Evolutionary conservation across 371 early-diverging fungal genomes (phyloP).

Genomic region (Umbelopsis sp.): DNA sequence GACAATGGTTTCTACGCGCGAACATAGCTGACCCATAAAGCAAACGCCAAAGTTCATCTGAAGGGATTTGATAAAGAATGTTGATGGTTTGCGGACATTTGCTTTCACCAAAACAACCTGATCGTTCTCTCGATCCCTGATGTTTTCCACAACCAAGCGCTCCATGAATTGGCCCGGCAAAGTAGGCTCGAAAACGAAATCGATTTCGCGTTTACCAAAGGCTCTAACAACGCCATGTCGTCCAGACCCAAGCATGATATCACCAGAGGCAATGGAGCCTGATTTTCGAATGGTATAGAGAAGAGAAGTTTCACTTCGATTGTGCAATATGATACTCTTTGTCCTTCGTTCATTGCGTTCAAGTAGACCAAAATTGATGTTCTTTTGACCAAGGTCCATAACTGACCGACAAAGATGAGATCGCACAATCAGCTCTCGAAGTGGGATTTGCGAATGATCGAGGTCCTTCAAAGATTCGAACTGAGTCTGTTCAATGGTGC

Average conservation of each 20-base stretch:
- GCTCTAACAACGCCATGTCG: conserved; percentile 90
- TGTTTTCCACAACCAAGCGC: conserved; percentile 86
- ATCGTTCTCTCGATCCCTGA: conserved; percentile 84
- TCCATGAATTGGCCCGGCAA: conserved; percentile 89
- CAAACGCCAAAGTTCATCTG: conserved; percentile 82
- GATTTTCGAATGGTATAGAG: conserved; percentile 94
- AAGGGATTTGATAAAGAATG: conserved; percentile 81
- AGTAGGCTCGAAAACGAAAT: conserved; percentile 91
- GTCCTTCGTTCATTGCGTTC: conserved; percentile 87
- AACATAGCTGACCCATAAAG: conserved; percentile 53
- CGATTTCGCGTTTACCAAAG: conserved; percentile 90
- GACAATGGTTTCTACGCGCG: conserved; percentile 55
- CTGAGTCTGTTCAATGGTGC: conserved; percentile 68
- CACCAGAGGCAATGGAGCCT: conserved; percentile 94
- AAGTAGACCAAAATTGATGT: conserved; percentile 94
- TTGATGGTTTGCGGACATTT: conserved; percentile 85
- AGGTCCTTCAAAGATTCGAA: conserved; percentile 71
- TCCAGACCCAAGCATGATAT: conserved; percentile 77
- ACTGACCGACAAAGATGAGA: conserved; percentile 82
- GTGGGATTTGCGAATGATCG: conserved; percentile 74
- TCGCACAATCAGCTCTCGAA: conserved; percentile 92
- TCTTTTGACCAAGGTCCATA: conserved; percentile 94
- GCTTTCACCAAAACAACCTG: conserved; percentile 89
- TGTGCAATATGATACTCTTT: conserved; percentile 90
- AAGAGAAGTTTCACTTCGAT: conserved; percentile 88